Evolutionary conservation across 2,329 filamentous ascomycete species (phyloP), one percentile per base, ranked within the genome.

Genomic region (Botryosphaeria dothidea): DNA sequence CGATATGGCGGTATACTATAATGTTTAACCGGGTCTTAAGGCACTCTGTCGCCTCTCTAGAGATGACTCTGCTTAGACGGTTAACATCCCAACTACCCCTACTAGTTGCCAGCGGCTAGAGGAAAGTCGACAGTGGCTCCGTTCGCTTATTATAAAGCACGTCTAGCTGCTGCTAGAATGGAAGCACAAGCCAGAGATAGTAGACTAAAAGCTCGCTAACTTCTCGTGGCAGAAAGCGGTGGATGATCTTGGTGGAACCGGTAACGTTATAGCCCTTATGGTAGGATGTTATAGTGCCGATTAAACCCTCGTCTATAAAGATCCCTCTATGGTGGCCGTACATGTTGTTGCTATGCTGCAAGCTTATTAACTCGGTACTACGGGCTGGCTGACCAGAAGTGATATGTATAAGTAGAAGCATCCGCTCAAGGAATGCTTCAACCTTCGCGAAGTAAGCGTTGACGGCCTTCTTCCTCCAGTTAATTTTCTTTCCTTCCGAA

Each of bases 191-290:
- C 69, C 60, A 70, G 36, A 70, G 51, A 34, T 70, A 69, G 46
- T 56, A 67, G 23, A 70, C 58, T n/a, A 72, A 23, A 19, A 71
- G 48, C 66, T 71, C 69, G n/a, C 69, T 65, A 4, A 73, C 68
- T 66, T 73, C 69, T 9, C 66, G 54, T 31, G 69, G 71, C 43
- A 74, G 51, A 68, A 69, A 74, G 21, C 67, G 61, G 43, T 73
- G 66, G 57, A 73, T 72, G 43, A 71, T 69, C 66, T 72, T 71
- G 21, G 66, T 49, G 67, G 57, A 2, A 65, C 65, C 56, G 66
- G 72, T 6, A 63, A 36, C 11, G n/a, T 48, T 58, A 64, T 68
- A 69, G 2, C 67, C 66, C 51, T 71, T 73, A 62, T 73, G 64
- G 62, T 71, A 72, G n/a, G 43, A 34, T 6, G 67, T 71, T n/a